Evolutionary conservation across 2,329 filamentous ascomycete genomes (phyloP), one percentile per base, ranked within the genome.

Genomic region (Nothophaeocryptopus gaeumannii): DNA sequence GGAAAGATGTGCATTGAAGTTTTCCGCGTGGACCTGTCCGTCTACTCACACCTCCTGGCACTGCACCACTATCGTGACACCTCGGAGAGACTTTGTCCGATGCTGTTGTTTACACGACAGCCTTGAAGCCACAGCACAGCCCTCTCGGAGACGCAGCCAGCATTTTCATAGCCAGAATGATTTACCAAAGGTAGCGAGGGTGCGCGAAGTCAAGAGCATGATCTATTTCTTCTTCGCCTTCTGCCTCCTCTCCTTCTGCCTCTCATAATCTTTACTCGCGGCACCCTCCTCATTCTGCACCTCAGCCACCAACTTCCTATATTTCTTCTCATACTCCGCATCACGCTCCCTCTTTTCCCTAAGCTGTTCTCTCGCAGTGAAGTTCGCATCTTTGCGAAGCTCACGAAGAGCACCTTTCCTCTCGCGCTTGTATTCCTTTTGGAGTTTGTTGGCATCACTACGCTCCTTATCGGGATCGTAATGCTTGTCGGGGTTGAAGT

Each of bases 401-500:
- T 99, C 93, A 61, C 93, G 82, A 77, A 99, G 81, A 5, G 91
- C 92, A 1, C 91, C 92, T 81, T 99, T 99, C 70, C 83, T 82
- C 79, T 99, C 93, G 67, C 87, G 83, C 83, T 95, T 96, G 80
- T 91, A 88, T 75, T 97, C 92, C 55, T 85, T 85, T 74, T 84
- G 85, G 65, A 99, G 80, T 71, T 91, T 93, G 66, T 84, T 84
- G 54, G 87, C 73, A 66, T 96, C 90, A 15, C 88, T 85, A 31
- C 93, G 88, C 71, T 96, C 90, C 60, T 85, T 85, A 72, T 99
- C 88, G 1, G 90, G 90, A 67, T 99, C 95, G 80, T 99, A 97
- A 79, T 97, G 93, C 74, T 90, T 92, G 74, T 88, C 83, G 2
- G 93, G 93, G 70, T 95, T 93, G 80, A 90, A 99, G 50, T 82